Conservation (phyloP, 2,329 filamentous ascomycete genomes). For the Colletotrichum lupini region DNA sequence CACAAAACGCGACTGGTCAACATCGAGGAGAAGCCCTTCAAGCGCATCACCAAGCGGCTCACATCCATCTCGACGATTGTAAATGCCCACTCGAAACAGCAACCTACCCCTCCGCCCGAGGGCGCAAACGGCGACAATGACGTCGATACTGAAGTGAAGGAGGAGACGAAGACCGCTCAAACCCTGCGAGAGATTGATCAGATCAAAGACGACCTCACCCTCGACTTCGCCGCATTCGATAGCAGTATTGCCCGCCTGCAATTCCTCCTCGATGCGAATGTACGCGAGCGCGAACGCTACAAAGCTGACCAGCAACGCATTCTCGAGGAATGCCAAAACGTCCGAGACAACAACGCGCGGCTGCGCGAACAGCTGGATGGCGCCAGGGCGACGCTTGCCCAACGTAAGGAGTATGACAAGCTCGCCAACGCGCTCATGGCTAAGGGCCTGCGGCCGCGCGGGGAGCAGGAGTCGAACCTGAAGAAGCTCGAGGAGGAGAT, state of each 20-base stretch:
- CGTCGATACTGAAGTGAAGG: slow-evolving; percentile 38
- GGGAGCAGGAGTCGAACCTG: slow-evolving; percentile 82
- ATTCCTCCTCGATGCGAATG: slow-evolving; percentile 85
- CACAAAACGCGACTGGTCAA: slow-evolving; percentile 89
- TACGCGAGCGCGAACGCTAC: slow-evolving; percentile 85
- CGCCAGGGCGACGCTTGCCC: slow-evolving; percentile 78
- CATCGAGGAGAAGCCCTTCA: slow-evolving; percentile 93
- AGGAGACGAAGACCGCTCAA: slow-evolving; percentile 46
- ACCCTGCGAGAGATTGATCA: slow-evolving; percentile 68
- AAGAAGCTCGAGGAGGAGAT: slow-evolving; percentile 90
- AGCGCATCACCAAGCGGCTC: slow-evolving; percentile 86
- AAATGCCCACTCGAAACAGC: slow-evolving; percentile 60
- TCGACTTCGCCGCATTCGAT: slow-evolving; percentile 91
- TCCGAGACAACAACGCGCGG: slow-evolving; percentile 78
- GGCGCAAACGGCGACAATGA: slow-evolving; percentile 39
- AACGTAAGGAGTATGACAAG: slow-evolving; percentile 88
- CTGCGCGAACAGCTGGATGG: slow-evolving; percentile 81
- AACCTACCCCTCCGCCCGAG: slow-evolving; percentile 76
- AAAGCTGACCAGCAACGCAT: slow-evolving; percentile 83
- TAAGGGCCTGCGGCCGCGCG: slow-evolving; percentile 75
- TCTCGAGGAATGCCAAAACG: slow-evolving; percentile 78
- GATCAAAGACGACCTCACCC: slow-evolving; percentile 83
- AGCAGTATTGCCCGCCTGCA: slow-evolving; percentile 88
- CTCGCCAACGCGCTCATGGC: slow-evolving; percentile 77
- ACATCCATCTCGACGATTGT: slow-evolving; percentile 75